Evolutionary conservation across 2,329 filamentous ascomycete species (phyloP).

Genomic region (Neofusicoccum kwambonambiense): DNA sequence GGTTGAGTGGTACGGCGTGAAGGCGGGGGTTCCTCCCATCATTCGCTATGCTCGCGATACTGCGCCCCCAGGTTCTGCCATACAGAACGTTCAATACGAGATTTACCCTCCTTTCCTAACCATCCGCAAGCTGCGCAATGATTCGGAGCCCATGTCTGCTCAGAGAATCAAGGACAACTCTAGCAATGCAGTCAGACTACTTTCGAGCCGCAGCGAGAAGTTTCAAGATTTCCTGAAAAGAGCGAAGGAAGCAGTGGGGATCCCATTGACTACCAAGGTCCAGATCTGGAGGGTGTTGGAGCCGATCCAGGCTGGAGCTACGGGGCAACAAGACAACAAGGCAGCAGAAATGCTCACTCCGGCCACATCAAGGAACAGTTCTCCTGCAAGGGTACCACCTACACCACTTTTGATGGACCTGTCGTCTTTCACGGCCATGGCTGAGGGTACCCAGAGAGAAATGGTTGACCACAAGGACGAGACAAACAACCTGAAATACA

Average conservation of each 20-base stretch:
- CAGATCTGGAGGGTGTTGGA: conserved; percentile 69
- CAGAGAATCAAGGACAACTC: conserved; percentile 61
- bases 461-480: conserved; percentile 65
- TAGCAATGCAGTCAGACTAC: conserved; percentile 62
- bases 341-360: conserved; percentile 42
- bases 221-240: conserved; percentile 75
- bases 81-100: conserved; percentile 75
- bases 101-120: conserved; percentile 81
- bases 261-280: conserved; percentile 71
- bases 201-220: conserved; percentile 68
- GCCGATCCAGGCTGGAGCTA: conserved; percentile 38
- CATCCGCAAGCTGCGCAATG: conserved; percentile 72
- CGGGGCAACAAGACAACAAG: conserved; percentile 24
- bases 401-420: conserved; percentile 60
- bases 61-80: conserved; percentile 50
- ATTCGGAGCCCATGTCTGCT: conserved; percentile 53
- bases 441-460: conserved; percentile 64
- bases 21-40: conserved; percentile 68
- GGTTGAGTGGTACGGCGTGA: conserved; percentile 77
- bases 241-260: conserved; percentile 66
- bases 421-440: conserved; percentile 61
- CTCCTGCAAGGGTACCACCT: conserved; percentile 45
- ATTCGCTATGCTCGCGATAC: conserved; percentile 77
- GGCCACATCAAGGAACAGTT: conserved; percentile 44
- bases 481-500: conserved; percentile 73